Evolutionary conservation across 225 moss, liverwort and hornwort genomes (phyloP).

Genomic region (Ulota crispa): DNA sequence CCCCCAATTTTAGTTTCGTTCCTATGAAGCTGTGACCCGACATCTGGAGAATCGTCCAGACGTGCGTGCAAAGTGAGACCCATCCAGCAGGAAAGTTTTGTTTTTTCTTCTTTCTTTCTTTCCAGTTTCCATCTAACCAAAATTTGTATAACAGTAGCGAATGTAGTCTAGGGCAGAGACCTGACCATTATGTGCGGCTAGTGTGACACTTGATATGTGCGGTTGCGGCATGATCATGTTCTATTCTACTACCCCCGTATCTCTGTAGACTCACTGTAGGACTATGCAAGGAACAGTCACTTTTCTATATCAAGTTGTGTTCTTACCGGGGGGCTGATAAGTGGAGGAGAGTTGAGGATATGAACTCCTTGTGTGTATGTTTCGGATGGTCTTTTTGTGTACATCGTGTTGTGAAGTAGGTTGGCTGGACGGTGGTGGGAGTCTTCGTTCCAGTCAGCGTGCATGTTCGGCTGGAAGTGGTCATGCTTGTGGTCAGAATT

Average conservation of each 20-base stretch:
- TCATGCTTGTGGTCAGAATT: not conserved
- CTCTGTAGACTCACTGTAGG: constrained; percentile 34
- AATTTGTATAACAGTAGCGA: constrained; percentile 60
- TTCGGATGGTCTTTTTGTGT: not conserved
- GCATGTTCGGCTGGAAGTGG: not conserved
- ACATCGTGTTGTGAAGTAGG: not conserved
- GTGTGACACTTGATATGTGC: constrained; percentile 44
- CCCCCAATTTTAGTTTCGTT: constrained; percentile 27
- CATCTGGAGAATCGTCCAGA: constrained; percentile 36
- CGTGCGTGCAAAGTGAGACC: constrained; percentile 12
- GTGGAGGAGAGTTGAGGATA: constrained; percentile 12
- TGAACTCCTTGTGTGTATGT: not conserved
- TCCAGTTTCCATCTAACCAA: constrained; percentile 4
- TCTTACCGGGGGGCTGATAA: constrained; percentile 7
- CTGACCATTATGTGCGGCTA: constrained; percentile 53
- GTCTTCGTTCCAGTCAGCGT: not conserved
- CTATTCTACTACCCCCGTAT: constrained; percentile 32
- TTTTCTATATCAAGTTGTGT: constrained; percentile 25
- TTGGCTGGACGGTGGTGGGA: not conserved
- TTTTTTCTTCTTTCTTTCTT: not conserved
- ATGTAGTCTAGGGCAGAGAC: constrained; percentile 49
- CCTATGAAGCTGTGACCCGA: constrained; percentile 36
- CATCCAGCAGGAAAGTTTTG: constrained; percentile 36
- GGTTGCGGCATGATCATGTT: constrained; percentile 39
- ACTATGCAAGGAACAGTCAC: constrained; percentile 32